These are phyloP conservation scores for Tetrahymena thermophila DNA, from an alignment of 73 alveolate species.

Conservation along the genomic window DNA sequence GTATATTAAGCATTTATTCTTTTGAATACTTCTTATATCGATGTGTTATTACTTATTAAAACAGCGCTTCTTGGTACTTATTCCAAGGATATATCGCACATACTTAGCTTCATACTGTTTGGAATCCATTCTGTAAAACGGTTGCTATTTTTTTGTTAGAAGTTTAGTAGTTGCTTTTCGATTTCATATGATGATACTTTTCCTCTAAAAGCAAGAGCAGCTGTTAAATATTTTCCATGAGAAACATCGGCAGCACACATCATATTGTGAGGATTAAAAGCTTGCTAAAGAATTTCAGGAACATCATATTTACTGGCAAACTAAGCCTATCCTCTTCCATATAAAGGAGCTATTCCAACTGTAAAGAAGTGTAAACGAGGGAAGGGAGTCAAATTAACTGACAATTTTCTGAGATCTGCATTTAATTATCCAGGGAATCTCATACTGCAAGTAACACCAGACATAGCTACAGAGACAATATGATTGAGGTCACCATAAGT, in stretches of 20 bases:
- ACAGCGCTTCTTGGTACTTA: conserved; percentile 14
- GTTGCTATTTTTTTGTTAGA: conserved; percentile 65
- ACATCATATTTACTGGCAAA: not conserved
- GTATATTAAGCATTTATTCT: conserved; percentile 35
- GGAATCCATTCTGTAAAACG: conserved; percentile 39
- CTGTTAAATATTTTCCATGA: conserved; percentile 24
- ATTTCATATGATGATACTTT: conserved; percentile 64
- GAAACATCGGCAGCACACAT: conserved; percentile 28
- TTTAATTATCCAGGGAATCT: conserved; percentile 63
- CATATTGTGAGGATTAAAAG: conserved; percentile 33
- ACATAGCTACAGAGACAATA: conserved; percentile 47
- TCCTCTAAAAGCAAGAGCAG: conserved; percentile 33
- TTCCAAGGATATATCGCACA: conserved; percentile 22
- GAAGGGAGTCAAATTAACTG: conserved; percentile 56
- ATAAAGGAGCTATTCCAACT: conserved; percentile 52
- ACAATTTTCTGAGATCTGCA: conserved; percentile 54
- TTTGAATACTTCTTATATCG: conserved; percentile 39
- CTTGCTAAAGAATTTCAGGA: conserved; percentile 5
- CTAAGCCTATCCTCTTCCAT: conserved; percentile 12
- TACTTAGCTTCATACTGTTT: conserved; percentile 5
- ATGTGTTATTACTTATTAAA: conserved; percentile 23
- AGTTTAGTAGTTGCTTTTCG: conserved; percentile 72
- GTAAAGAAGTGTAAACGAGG: conserved; percentile 63
- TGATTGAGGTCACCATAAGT: conserved; percentile 52
- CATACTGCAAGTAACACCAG: conserved; percentile 49